Evolutionary conservation across 805 yeast genomes (phyloP).

Genomic region (Zygosaccharomyces bisporus): DNA sequence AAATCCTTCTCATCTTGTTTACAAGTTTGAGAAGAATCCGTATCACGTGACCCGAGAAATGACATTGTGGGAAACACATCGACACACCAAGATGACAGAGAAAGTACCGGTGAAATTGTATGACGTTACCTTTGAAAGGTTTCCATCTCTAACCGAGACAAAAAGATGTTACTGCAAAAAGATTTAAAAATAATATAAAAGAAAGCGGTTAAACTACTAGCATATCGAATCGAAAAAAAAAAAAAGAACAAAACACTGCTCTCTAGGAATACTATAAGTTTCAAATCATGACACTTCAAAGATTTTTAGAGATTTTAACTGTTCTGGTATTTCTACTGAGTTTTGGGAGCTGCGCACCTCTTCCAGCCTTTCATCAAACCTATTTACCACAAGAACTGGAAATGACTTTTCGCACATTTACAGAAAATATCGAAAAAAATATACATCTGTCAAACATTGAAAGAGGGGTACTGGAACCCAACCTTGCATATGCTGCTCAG

Average conservation of each 20-base stretch:
- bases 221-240: no score
- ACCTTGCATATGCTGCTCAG: constrained; percentile 3
- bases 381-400: background rate
- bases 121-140: no score
- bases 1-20: constrained; percentile 2
- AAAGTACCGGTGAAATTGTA: no score
- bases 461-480: background rate
- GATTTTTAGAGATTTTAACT: background rate
- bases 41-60: background rate
- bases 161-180: no score
- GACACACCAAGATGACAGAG: background rate
- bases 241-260: no score
- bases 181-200: no score
- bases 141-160: no score
- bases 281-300: background rate
- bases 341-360: background rate
- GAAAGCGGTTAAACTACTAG: no score
- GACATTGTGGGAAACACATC: background rate
- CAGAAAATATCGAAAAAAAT: constrained; percentile 5
- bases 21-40: constrained; percentile 1
- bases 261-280: no score
- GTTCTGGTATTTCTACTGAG: background rate
- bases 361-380: background rate
- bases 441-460: constrained; percentile 1
- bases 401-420: background rate